Evolutionary conservation across 2,329 filamentous ascomycete species (phyloP), one percentile per base, ranked within the genome.

Genomic region (Colletotrichum ledebouriae): DNA sequence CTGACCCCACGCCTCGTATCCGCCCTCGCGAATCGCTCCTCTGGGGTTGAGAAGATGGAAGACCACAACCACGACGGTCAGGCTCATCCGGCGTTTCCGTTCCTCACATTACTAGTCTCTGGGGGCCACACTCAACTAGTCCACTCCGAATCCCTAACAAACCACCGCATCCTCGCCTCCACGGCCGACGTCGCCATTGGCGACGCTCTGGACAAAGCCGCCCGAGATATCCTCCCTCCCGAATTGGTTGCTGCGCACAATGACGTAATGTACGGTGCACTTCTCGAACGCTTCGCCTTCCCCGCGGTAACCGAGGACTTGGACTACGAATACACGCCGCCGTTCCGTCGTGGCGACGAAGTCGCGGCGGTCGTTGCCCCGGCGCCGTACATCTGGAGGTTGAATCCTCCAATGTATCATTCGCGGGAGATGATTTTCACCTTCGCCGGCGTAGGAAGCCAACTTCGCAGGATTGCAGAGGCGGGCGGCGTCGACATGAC

Each of bases 81-180:
- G 6, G 29, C 29, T 29, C 29, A 62, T 5, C 11, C 92, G 91
- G 74, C 79, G 1, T 98, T 97, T 73, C 95, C 96, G 1, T 97
- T 97, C 77, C 83, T 98, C 39, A 94, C 93, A 0, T 84, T 98
- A 6, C 89, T 99, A 55, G 93, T 96, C 15, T 98, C 94, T 0
- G 96, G 96, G 42, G 96, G 96, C 1, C 95, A 99, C 81, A 95
- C 94, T 0, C 88, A 97, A 77, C 88, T 99, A 20, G 88, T 98
- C 46, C 87, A 91, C 74, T 97, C 94, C 7, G 81, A 82, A 44
- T 85, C 85, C 3, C 82, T 96, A 2, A 88, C 85, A 29, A 82
- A 90, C 29, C 95, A 98, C 78, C 81, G 83, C 53, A 88, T 97
- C 67, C 80, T 98, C 29, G 94, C 91, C 17, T 84, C 87, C 15